These are phyloP conservation scores for Botrytis tulipae DNA, from an alignment of 2,329 filamentous ascomycete genomes.

Conservation along the genomic window DNA sequence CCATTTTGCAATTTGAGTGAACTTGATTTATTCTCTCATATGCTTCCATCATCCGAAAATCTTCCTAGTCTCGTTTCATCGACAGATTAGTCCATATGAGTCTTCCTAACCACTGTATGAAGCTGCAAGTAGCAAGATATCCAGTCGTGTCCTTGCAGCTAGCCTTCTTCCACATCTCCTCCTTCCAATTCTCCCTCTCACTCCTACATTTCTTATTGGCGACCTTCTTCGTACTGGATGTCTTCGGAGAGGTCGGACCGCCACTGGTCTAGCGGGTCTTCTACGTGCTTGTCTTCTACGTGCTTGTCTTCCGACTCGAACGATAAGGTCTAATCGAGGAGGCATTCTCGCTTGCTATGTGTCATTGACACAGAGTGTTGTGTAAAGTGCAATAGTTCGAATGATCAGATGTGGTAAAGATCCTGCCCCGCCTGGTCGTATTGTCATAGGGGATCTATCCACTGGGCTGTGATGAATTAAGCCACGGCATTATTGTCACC, in stretches of 20 bases:
- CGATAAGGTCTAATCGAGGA: neutral
- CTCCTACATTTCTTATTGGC: neutral
- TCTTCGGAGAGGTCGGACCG: neutral
- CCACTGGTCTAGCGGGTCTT: neutral
- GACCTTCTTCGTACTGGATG: neutral
- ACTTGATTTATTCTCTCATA: neutral
- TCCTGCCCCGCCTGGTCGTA: neutral
- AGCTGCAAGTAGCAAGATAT: conserved; percentile 1
- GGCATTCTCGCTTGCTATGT: neutral
- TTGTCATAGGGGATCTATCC: neutral
- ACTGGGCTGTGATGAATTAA: neutral
- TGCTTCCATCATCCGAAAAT: neutral
- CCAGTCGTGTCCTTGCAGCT: neutral
- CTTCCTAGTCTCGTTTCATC: neutral
- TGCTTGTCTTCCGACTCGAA: neutral
- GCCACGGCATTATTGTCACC: neutral
- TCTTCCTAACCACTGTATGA: conserved; percentile 8
- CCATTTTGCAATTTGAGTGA: neutral
- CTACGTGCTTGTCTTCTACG: neutral
- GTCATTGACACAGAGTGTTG: neutral
- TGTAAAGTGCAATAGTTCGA: neutral
- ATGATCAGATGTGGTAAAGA: neutral
- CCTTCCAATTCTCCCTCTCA: neutral
- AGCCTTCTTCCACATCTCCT: neutral
- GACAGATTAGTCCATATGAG: neutral